Percentiles rank a stretch among this genome's conserved stretches.
phyloP scores from a whole-genome alignment of 495 filamentous ascomycete species.

The Entonaema liquescens region DNA sequence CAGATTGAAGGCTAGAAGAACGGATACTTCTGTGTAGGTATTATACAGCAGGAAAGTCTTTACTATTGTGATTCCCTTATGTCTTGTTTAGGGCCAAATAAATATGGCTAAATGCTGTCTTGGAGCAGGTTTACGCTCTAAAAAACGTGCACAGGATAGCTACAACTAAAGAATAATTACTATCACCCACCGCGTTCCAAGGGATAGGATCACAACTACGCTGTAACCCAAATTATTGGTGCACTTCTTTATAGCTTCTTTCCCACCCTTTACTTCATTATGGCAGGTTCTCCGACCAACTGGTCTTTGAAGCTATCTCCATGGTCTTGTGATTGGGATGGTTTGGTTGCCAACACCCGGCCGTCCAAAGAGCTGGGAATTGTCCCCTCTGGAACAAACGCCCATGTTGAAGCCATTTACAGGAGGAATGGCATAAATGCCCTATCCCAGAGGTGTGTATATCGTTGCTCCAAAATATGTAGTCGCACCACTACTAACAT shows the following conservation, averaged over 20 bases:
- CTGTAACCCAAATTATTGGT: background rate
- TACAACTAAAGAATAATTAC: background rate
- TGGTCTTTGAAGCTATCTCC: background rate
- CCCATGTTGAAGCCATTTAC: background rate
- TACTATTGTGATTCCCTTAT: too few relatives aligned
- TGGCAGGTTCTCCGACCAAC: background rate
- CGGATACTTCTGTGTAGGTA: too few relatives aligned
- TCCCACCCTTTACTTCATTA: background rate
- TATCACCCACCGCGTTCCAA: background rate
- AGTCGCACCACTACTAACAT: background rate
- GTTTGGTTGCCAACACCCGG: background rate
- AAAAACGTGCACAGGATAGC: background rate
- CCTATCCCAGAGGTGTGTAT: background rate
- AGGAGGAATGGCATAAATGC: background rate
- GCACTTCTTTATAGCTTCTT: background rate
- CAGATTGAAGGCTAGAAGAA: too few relatives aligned
- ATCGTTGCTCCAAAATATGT: background rate
- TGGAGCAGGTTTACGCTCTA: too few relatives aligned
- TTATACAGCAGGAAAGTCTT: too few relatives aligned
- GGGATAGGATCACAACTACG: background rate
- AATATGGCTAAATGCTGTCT: too few relatives aligned
- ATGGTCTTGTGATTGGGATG: background rate
- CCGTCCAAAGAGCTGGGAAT: background rate
- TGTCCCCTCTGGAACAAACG: background rate
- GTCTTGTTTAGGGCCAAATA: too few relatives aligned